These are phyloP conservation scores for Isatis tinctoria DNA, from an alignment of 345 rosid species.

Conservation along the genomic window DNA sequence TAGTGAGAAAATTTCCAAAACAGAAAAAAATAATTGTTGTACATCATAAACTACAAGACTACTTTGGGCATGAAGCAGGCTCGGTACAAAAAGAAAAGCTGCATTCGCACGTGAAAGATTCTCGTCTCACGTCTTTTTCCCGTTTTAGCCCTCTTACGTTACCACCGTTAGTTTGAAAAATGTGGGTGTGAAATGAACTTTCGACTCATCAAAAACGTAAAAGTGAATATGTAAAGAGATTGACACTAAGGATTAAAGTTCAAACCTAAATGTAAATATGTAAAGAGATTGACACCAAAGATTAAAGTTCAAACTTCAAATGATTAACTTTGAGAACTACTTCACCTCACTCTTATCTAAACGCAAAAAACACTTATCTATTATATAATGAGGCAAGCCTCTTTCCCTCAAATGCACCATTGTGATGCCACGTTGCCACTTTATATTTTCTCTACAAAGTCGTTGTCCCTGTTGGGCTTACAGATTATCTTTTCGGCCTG, in stretches of 20 bases:
- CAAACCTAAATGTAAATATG: background rate
- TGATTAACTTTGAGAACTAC: background rate
- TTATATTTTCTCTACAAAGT: too few species aligned
- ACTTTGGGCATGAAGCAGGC: background rate
- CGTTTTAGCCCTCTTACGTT: background rate
- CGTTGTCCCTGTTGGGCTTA: too few species aligned
- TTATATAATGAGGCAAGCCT: too few species aligned
- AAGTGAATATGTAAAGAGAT: background rate
- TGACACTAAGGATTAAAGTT: background rate
- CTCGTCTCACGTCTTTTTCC: background rate
- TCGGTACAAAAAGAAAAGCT: background rate
- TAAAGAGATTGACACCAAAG: background rate
- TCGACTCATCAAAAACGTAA: background rate
- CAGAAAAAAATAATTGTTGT: background rate
- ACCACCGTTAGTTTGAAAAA: background rate
- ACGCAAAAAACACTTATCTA: background rate
- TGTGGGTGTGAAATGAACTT: background rate
- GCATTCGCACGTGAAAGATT: conserved; percentile 22
- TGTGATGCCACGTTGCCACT: too few species aligned
- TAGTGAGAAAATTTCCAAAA: background rate
- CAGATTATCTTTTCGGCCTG: too few species aligned
- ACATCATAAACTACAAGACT: background rate
- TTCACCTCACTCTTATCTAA: background rate
- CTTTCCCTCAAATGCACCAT: too few species aligned
- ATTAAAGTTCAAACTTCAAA: background rate